Percentiles rank a stretch among this genome's conserved stretches.
These are phyloP conservation scores for Neopestalotiopsis sp. DNA, from an alignment of 2,329 filamentous ascomycete genomes.

Conservation along the genomic window DNA sequence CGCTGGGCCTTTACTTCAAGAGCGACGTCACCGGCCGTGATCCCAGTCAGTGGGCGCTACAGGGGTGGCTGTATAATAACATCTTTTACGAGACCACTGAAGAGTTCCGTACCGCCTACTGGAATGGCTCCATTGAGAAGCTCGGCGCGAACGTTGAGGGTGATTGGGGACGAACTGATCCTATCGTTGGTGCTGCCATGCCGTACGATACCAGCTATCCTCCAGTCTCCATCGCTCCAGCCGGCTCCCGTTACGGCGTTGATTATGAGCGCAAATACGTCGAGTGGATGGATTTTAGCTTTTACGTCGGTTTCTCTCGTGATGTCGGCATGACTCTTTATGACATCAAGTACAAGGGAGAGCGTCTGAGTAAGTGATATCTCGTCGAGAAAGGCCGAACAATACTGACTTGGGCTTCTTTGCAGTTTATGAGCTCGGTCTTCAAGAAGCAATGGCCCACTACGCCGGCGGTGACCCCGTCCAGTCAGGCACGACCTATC, in stretches of 20 bases:
- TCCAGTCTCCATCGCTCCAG: constrained; percentile 43
- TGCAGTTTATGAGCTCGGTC: constrained; percentile 59
- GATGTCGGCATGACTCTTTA: constrained; percentile 56
- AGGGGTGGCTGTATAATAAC: constrained; percentile 60
- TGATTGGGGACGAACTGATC: constrained; percentile 50
- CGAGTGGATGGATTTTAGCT: constrained; percentile 57
- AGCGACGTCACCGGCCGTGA: constrained; percentile 57
- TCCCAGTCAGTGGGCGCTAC: constrained; percentile 53
- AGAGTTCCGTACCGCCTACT: constrained; percentile 51
- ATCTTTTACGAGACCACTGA: constrained; percentile 57
- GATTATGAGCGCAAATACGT: constrained; percentile 50
- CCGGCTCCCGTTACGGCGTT: constrained; percentile 46
- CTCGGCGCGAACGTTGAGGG: constrained; percentile 54
- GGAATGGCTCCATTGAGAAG: constrained; percentile 49
- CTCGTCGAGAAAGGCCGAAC: not conserved
- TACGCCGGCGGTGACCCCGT: constrained; percentile 56
- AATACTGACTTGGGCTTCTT: not conserved
- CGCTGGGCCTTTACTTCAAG: constrained; percentile 50
- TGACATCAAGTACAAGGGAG: constrained; percentile 59
- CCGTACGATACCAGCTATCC: constrained; percentile 44
- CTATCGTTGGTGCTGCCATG: constrained; percentile 39
- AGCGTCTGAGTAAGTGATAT: constrained; percentile 42
- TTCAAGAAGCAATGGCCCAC: constrained; percentile 61
- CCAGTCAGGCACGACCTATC: constrained; percentile 50
- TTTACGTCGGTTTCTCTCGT: constrained; percentile 55